Base-by-base conservation (phyloP, 192 early-diverging fungal genomes). In the Gorgonomyces haynaldii region DNA sequence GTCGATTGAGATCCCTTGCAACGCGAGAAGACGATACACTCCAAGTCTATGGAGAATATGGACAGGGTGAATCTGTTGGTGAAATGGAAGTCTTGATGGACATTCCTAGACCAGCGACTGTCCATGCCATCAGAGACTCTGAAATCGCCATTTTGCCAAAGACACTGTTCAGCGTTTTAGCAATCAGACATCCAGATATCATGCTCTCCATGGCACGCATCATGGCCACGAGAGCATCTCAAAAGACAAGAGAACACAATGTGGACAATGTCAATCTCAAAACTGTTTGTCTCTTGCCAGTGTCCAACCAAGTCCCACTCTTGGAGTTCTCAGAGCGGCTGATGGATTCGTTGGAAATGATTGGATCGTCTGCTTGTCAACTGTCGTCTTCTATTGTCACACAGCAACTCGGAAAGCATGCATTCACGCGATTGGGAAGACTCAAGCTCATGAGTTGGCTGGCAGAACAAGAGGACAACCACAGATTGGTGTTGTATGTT, bases 71-170 rank as follows among this genome's bases (percentile, higher is more conserved):
- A 45, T 89, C 85, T 21, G 81, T 99, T 0, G 96, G 96, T 37
- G 96, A 99, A 61, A 65, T 91, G 16, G 91, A 92, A 52, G 83
- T 97, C 8, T 61, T 99, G 29, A 83, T 76, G 56, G 81, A 67
- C 58, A 64, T 71, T 9, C 74, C 78, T 1, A 79, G 85, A 35
- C 75, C 76, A 15, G 82, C 81, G 16, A 99, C 90, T 3, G 67
- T 97, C 20, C 94, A 99, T 52, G 45, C 96, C 1, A 99, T 99
- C 52, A 83, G 96, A 32, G 96, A 97, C 57, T 82, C 89, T 0
- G 94, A 99, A 65, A 74, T 97, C 19, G 90, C 90, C 16, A 77
- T 93, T 9, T 85, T 99, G 67, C 96, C 96, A 3, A 89, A 86
- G 37, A 88, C 91, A 0, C 68, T 99, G 34, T 95, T 99, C 61